Percentiles rank a stretch among this genome's conserved stretches.
Evolutionary conservation across 2,329 filamentous ascomycete species (phyloP).

Genomic region (Exophiala aquamarina): DNA sequence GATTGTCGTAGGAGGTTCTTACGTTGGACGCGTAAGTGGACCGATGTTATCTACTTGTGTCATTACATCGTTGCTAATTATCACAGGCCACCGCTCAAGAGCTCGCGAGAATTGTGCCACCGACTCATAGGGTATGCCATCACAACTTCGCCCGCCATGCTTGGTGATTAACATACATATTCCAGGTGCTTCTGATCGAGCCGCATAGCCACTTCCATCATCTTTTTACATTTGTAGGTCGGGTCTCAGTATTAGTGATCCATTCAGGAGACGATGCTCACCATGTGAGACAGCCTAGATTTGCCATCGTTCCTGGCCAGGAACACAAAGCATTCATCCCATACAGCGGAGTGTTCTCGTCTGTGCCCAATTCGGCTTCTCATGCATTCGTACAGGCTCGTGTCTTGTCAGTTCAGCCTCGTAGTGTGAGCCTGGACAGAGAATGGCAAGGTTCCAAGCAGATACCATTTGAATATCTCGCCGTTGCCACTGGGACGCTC

Average conservation of each 20-base stretch:
- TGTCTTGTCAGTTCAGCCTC: constrained; percentile 42
- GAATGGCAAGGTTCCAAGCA: constrained; percentile 41
- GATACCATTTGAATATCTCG: constrained; percentile 54
- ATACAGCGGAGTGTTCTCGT: constrained; percentile 39
- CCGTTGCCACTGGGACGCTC: constrained; percentile 57
- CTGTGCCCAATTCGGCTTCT: constrained; percentile 41
- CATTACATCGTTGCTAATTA: not conserved
- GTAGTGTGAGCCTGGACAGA: constrained; percentile 43
- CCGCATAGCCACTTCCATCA: constrained; percentile 62
- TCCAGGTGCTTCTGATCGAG: constrained; percentile 58
- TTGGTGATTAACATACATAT: too few species aligned
- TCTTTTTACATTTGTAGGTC: constrained; percentile 47
- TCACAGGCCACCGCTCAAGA: constrained; percentile 35
- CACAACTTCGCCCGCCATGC: constrained; percentile 34
- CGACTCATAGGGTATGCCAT: constrained; percentile 36
- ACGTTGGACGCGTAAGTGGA: constrained; percentile 47
- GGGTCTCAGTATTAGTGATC: constrained; percentile 23
- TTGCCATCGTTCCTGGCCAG: constrained; percentile 56
- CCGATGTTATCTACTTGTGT: not conserved
- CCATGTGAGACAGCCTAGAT: constrained; percentile 59
- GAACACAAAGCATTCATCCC: constrained; percentile 63
- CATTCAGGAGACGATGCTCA: constrained; percentile 37
- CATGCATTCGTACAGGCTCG: constrained; percentile 38
- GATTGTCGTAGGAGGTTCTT: constrained; percentile 53
- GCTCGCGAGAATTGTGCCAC: constrained; percentile 34